phyloP scores from a whole-genome alignment of 2,329 filamentous ascomycete species.

The Penicillium vulpinum region DNA sequence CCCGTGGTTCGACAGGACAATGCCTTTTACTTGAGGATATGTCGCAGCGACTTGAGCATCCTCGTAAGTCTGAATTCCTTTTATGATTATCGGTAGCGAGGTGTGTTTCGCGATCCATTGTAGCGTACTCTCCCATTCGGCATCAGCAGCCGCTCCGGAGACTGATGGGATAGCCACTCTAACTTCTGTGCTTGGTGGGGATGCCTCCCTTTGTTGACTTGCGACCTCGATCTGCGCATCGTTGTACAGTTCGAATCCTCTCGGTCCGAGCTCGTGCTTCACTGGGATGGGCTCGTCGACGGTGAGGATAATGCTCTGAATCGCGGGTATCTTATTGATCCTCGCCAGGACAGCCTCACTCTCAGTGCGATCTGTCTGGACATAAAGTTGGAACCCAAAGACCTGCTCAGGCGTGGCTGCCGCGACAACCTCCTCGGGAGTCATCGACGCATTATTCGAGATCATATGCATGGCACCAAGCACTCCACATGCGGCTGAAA shows the following conservation, averaged over 20 bases:
- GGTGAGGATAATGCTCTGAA: not conserved
- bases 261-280: not conserved
- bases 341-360: not conserved
- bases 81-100: not conserved
- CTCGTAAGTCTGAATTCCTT: not conserved
- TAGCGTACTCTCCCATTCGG: not conserved
- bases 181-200: not conserved
- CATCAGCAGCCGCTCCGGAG: not conserved
- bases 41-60: not conserved
- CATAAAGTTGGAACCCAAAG: not conserved
- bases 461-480: not conserved
- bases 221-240: not conserved
- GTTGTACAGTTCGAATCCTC: not conserved
- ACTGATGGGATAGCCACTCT: not conserved
- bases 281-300: not conserved
- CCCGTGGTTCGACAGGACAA: constrained; percentile 53
- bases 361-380: not conserved
- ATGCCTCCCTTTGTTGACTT: not conserved
- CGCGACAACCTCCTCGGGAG: not conserved
- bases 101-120: not conserved
- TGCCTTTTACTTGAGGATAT: constrained; percentile 45
- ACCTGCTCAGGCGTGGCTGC: not conserved
- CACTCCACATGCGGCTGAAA: not conserved
- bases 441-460: not conserved
- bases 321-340: not conserved